Percentiles rank a stretch among this genome's conserved stretches.
These are phyloP conservation scores for Globisporangium carolinianum DNA, from an alignment of 352 stramenopile genomes.

Conservation along the genomic window DNA sequence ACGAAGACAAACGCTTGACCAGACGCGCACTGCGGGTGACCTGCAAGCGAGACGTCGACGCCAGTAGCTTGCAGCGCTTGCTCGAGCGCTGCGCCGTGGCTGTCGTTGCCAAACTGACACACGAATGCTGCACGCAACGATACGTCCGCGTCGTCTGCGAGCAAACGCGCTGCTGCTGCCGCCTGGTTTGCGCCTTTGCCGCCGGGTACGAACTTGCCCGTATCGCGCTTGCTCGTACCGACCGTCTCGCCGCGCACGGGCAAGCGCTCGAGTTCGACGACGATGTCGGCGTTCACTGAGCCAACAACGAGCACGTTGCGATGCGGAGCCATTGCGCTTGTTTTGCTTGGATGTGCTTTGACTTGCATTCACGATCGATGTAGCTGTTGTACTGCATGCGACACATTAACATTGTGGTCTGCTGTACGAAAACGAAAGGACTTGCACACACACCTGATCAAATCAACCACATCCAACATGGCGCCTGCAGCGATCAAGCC, in stretches of 20 bases:
- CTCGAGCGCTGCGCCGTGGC: slow-evolving; percentile 41
- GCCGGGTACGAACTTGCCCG: slow-evolving; percentile 56
- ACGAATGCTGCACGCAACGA: slow-evolving; percentile 31
- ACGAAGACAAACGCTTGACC: slow-evolving; percentile 82
- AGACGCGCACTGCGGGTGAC: slow-evolving; percentile 37
- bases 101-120: slow-evolving; percentile 72
- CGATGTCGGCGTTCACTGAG: slow-evolving; percentile 79
- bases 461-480: slow-evolving; percentile 4
- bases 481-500: slow-evolving; percentile 34
- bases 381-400: too few relatives aligned
- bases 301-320: slow-evolving; percentile 63
- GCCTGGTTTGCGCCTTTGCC: slow-evolving; percentile 82
- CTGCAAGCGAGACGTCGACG: slow-evolving; percentile 35
- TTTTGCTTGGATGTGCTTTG: background rate
- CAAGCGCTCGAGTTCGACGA: slow-evolving; percentile 64
- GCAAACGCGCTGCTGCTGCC: slow-evolving; percentile 43
- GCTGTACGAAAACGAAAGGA: too few relatives aligned
- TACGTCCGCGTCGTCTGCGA: slow-evolving; percentile 8
- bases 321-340: background rate
- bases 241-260: slow-evolving; percentile 66
- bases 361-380: too few relatives aligned
- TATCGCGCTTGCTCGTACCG: slow-evolving; percentile 40
- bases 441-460: too few relatives aligned
- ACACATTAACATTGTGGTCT: too few relatives aligned
- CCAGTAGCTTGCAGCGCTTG: slow-evolving; percentile 19